Evolutionary conservation across 2,329 filamentous ascomycete species (phyloP).

Genomic region (Pleomassaria siparia): DNA sequence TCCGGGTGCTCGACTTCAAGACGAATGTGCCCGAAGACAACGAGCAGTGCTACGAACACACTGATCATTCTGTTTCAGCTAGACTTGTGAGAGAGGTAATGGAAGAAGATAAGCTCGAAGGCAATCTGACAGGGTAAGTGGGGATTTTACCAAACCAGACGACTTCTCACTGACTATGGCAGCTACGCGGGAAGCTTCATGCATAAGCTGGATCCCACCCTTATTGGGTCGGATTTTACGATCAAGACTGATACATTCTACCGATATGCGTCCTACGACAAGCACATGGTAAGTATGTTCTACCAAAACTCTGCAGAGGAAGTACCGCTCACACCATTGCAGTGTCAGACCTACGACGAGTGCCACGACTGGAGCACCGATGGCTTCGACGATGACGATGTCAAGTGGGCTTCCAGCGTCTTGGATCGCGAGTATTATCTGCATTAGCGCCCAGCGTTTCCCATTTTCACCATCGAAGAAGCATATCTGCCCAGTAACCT

Average conservation of each 20-base stretch:
- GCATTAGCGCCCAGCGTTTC: slow-evolving; percentile 2
- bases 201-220: slow-evolving; percentile 16
- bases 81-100: slow-evolving; percentile 28
- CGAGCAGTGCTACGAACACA: slow-evolving; percentile 20
- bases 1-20: slow-evolving; percentile 26
- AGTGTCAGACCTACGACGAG: slow-evolving; percentile 22
- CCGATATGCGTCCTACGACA: slow-evolving; percentile 23
- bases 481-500: too few species aligned
- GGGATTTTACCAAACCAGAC: background rate
- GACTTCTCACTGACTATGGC: background rate
- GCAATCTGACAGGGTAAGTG: slow-evolving; percentile 16
- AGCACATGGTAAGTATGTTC: slow-evolving; percentile 19
- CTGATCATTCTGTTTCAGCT: slow-evolving; percentile 29
- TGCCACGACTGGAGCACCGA: slow-evolving; percentile 15
- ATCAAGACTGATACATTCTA: slow-evolving; percentile 22
- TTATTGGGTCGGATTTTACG: slow-evolving; percentile 15
- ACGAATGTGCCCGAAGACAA: slow-evolving; percentile 13
- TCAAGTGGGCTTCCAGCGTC: slow-evolving; percentile 18
- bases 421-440: slow-evolving; percentile 28
- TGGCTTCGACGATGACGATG: slow-evolving; percentile 16
- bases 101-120: slow-evolving; percentile 13
- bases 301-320: background rate
- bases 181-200: slow-evolving; percentile 25
- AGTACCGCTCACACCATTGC: background rate
- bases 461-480: background rate